Percentiles rank a stretch among this genome's conserved stretches.
These are phyloP conservation scores for Malbranchea cinnamomea DNA, from an alignment of 2,329 filamentous ascomycete species.

Conservation along the genomic window DNA sequence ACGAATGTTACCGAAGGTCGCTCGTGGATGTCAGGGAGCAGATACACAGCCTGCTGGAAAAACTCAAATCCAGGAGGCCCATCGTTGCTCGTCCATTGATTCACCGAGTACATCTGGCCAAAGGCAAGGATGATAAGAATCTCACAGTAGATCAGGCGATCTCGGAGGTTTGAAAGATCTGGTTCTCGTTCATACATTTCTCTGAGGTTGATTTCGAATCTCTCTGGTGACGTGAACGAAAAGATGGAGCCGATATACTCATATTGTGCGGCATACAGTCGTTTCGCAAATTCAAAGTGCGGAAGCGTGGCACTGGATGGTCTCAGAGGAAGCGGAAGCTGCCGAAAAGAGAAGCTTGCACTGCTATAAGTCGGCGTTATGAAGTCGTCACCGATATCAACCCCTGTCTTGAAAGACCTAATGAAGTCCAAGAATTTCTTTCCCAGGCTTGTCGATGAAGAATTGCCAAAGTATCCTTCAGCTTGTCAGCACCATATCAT, in stretches of 20 bases:
- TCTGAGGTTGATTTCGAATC: conserved; percentile 33
- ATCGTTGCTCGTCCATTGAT: conserved; percentile 38
- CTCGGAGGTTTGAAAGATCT: conserved; percentile 30
- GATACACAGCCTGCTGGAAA: conserved; percentile 36
- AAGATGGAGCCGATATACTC: conserved; percentile 45
- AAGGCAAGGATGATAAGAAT: conserved; percentile 39
- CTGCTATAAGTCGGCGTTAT: conserved; percentile 4
- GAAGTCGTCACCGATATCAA: conserved; percentile 6
- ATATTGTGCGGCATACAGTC: conserved; percentile 38
- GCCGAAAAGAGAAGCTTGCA: conserved; percentile 4
- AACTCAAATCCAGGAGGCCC: conserved; percentile 42
- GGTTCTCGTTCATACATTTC: conserved; percentile 31
- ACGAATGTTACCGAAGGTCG: conserved; percentile 40
- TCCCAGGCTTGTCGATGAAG: conserved; percentile 14
- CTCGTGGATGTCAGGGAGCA: conserved; percentile 41
- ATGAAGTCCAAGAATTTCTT: conserved; percentile 14
- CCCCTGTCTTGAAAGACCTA: conserved; percentile 7
- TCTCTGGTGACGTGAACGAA: conserved; percentile 33
- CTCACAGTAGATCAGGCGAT: conserved; percentile 38
- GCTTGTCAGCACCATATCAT: not conserved
- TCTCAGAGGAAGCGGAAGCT: conserved; percentile 7
- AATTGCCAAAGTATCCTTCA: conserved; percentile 14
- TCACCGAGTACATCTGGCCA: conserved; percentile 43
- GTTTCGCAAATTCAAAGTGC: conserved; percentile 35
- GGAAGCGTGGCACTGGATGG: conserved; percentile 28